These are phyloP conservation scores for Phialemoniopsis sp. DNA, from an alignment of 2,329 filamentous ascomycete species.

Conservation along the genomic window DNA sequence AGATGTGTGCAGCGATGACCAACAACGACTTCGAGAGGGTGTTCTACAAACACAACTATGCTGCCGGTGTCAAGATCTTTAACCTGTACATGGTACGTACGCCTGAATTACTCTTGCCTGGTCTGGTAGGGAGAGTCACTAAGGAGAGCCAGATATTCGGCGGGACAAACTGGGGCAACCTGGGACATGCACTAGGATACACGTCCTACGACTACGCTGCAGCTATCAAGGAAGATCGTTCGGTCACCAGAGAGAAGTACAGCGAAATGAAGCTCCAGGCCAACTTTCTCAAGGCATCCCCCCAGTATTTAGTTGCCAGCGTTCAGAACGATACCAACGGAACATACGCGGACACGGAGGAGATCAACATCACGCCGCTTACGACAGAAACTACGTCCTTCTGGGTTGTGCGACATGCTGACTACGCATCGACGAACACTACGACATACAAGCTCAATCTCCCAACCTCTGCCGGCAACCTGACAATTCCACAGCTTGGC, in stretches of 20 bases:
- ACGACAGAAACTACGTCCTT: slow-evolving; percentile 49
- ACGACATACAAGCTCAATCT: slow-evolving; percentile 62
- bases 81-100: slow-evolving; percentile 65
- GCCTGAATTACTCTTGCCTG: background rate
- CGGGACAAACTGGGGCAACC: slow-evolving; percentile 80
- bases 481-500: slow-evolving; percentile 56
- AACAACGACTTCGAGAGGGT: slow-evolving; percentile 76
- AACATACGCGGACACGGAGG: slow-evolving; percentile 44
- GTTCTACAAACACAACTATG: slow-evolving; percentile 73
- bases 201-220: slow-evolving; percentile 53
- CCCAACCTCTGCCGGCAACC: slow-evolving; percentile 47
- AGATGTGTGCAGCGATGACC: slow-evolving; percentile 59
- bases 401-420: slow-evolving; percentile 63
- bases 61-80: slow-evolving; percentile 62
- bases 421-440: slow-evolving; percentile 55
- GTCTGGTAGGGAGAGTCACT: too few species aligned
- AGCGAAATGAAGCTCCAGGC: slow-evolving; percentile 73
- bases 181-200: slow-evolving; percentile 64
- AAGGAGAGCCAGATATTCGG: slow-evolving; percentile 70
- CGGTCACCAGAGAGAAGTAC: slow-evolving; percentile 70
- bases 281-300: slow-evolving; percentile 70
- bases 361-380: slow-evolving; percentile 59
- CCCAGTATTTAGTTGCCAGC: slow-evolving; percentile 60
- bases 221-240: slow-evolving; percentile 65
- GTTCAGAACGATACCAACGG: slow-evolving; percentile 46